Conservation (phyloP, 1,284 basidiomycete genomes). For the Vanrija humicola region DNA sequence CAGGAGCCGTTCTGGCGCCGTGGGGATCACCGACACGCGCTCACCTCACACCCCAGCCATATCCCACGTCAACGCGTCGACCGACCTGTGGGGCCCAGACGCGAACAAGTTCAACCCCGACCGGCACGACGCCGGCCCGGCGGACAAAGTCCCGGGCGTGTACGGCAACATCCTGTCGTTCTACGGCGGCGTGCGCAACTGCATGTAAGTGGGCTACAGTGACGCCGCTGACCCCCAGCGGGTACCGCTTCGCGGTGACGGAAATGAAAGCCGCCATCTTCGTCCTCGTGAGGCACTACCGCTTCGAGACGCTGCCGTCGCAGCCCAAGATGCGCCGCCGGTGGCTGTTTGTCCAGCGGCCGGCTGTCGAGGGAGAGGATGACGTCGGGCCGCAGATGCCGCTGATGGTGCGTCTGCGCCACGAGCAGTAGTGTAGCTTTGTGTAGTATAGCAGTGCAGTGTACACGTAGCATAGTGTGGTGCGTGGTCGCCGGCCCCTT, state of each 20-base stretch:
- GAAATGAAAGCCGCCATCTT: conserved; percentile 64
- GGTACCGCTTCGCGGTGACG: conserved; percentile 64
- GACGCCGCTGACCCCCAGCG: conserved; percentile 23
- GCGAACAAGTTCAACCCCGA: conserved; percentile 58
- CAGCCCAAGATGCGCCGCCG: conserved; percentile 22
- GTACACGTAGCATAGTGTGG: no score
- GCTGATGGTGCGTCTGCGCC: neutral
- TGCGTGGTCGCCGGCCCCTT: no score
- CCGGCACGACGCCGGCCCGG: conserved; percentile 31
- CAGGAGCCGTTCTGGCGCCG: no score
- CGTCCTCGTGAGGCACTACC: conserved; percentile 32
- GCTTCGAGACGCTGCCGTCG: conserved; percentile 6
- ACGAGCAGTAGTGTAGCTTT: neutral
- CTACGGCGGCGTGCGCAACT: conserved; percentile 62
- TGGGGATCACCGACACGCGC: neutral
- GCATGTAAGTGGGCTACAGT: conserved; percentile 27
- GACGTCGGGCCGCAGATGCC: conserved; percentile 1
- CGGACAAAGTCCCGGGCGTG: conserved; percentile 57
- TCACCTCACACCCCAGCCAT: conserved; percentile 2
- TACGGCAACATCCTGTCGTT: conserved; percentile 65
- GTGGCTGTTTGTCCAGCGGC: conserved; percentile 45
- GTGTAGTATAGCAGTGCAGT: no score
- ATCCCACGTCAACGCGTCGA: conserved; percentile 56
- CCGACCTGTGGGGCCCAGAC: conserved; percentile 65
- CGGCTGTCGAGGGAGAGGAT: conserved; percentile 15